Percentiles rank a stretch among this genome's conserved stretches.
Conservation (phyloP, 2,329 filamentous ascomycete genomes). For the Pseudonectria foliicola region DNA sequence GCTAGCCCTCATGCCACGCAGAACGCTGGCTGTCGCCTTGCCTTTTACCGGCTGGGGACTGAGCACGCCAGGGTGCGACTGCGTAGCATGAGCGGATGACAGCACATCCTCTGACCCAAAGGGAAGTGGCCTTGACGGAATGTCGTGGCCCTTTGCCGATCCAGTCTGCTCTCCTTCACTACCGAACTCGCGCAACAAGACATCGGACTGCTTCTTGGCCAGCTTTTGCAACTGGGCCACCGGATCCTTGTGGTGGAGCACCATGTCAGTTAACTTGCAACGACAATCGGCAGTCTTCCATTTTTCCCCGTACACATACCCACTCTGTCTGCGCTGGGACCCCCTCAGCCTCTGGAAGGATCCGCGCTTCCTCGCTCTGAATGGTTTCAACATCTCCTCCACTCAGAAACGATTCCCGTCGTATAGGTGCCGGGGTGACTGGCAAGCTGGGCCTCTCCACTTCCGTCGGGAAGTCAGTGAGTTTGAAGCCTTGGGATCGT, state of each 20-base stretch:
- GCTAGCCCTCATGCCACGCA: conserved; percentile 24
- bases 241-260: conserved; percentile 56
- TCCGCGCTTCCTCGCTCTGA: conserved; percentile 46
- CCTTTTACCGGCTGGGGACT: conserved; percentile 39
- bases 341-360: conserved; percentile 69
- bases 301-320: conserved; percentile 68
- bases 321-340: conserved; percentile 85
- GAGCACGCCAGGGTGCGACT: conserved; percentile 24
- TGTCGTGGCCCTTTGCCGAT: conserved; percentile 26
- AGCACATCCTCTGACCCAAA: conserved; percentile 42
- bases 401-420: conserved; percentile 61
- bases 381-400: conserved; percentile 32
- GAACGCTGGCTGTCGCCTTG: conserved; percentile 27
- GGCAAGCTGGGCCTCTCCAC: conserved; percentile 79
- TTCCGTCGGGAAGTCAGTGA: conserved; percentile 84
- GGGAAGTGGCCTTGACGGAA: conserved; percentile 44
- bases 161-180: conserved; percentile 19
- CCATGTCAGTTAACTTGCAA: conserved; percentile 49
- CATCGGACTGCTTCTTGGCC: conserved; percentile 57
- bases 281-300: conserved; percentile 46
- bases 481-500: conserved; percentile 42
- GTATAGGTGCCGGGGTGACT: conserved; percentile 79
- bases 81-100: conserved; percentile 21
- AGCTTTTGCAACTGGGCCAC: conserved; percentile 62
- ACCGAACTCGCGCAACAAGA: conserved; percentile 48